Conservation (phyloP, 1,139 yeast species). For the Debaryomyces sp. region DNA sequence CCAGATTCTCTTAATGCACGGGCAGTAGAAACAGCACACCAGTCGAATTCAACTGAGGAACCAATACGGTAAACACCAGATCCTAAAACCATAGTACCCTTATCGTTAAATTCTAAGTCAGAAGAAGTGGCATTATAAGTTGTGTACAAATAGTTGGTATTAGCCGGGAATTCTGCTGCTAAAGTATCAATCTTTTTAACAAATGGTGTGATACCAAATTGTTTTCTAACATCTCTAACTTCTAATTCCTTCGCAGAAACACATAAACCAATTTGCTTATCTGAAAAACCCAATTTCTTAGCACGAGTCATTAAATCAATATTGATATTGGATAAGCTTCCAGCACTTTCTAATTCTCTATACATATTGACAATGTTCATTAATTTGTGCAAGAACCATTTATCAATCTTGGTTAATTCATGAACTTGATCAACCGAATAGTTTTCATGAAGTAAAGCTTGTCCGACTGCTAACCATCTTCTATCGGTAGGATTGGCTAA, state of each 20-base stretch:
- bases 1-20: slow-evolving; percentile 89
- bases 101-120: slow-evolving; percentile 83
- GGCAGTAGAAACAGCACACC: slow-evolving; percentile 99
- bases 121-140: slow-evolving; percentile 90
- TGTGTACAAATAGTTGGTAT: slow-evolving; percentile 92
- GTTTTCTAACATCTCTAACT: slow-evolving; percentile 78
- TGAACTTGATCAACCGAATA: slow-evolving; percentile 92
- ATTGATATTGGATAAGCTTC: slow-evolving; percentile 59
- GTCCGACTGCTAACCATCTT: slow-evolving; percentile 98
- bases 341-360: slow-evolving; percentile 70
- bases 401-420: slow-evolving; percentile 88
- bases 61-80: slow-evolving; percentile 99
- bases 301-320: slow-evolving; percentile 75
- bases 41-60: slow-evolving; percentile 96
- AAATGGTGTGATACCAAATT: slow-evolving; percentile 81
- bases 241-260: slow-evolving; percentile 72
- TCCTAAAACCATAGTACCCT: slow-evolving; percentile 93
- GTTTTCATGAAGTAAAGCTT: slow-evolving; percentile 87
- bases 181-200: slow-evolving; percentile 96
- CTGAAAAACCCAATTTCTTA: slow-evolving; percentile 93
- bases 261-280: slow-evolving; percentile 83
- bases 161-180: slow-evolving; percentile 99
- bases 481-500: slow-evolving; percentile 93
- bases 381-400: slow-evolving; percentile 93
- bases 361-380: slow-evolving; percentile 90